Base-by-base conservation (phyloP, 192 early-diverging fungal genomes). In the Radiomyces spectabilis region DNA sequence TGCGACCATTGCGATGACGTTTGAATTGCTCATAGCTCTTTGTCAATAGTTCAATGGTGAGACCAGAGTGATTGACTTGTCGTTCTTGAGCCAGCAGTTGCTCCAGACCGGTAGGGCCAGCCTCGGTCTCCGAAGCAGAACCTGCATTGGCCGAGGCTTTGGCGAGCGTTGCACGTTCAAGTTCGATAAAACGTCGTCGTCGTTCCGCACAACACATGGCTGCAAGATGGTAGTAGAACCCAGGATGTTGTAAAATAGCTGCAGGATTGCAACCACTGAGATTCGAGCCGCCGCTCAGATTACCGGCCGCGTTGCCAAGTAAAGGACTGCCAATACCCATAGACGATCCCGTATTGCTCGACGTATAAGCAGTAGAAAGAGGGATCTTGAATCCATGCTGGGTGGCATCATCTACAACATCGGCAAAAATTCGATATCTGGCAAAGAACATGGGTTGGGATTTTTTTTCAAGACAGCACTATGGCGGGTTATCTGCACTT, bases 1-100 rank as follows among this genome's bases (percentile, higher is more conserved):
- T 89, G 8, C 92, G 78, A 13, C 82, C 79, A 38, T 71, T 68
- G 34, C 81, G 83, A 25, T 83, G 63, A 40, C 73, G 68, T 58
- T 92, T 92, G 59, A 93, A 94, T 37, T 86, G 83, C 41, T 94
- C 92, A 53, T 94, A 94, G n/a, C 89, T 81, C 55, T 91, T 91
- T 5, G 90, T 93, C n/a, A 93, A 57, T 2, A 94, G 61, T 49
- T 92, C 89, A 50, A 94, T 91, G 5, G 88, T 84, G 10, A 81
- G 26, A 9, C 71, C 55, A 7, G 82, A 70, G 55, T 91, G 87
- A 64, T 88, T 86, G 12, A 86, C 42, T 18, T 50, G 42, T 35
- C 73, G 57, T 60, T 87, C 85, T 13, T 62, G 69, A 21, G 48
- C 57, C 34, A 69, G 62, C 29, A 51, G 24, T 26, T 22, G 18